Percentiles rank a stretch among this genome's conserved stretches.
These are phyloP conservation scores for Apiotrichum akiyoshidainum DNA, from an alignment of 1,284 basidiomycete species.

Conservation along the genomic window DNA sequence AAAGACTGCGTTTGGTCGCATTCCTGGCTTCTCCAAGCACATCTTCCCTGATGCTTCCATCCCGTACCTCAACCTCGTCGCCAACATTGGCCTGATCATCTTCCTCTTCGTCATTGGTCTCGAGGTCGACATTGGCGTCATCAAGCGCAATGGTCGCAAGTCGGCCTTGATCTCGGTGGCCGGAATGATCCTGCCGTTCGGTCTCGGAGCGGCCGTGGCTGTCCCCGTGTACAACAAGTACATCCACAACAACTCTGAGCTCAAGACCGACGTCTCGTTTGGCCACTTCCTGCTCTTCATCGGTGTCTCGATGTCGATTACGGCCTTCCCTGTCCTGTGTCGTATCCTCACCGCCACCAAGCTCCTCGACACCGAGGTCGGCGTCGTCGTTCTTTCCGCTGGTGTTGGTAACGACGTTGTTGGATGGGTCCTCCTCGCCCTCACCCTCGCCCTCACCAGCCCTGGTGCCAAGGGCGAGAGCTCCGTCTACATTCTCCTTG, in stretches of 20 bases:
- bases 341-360: constrained; percentile 61
- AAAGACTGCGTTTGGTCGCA: constrained; percentile 64
- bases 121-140: constrained; percentile 76
- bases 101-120: constrained; percentile 91
- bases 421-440: constrained; percentile 65
- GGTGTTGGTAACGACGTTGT: constrained; percentile 86
- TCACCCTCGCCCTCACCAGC: constrained; percentile 78
- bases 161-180: constrained; percentile 60
- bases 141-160: constrained; percentile 70
- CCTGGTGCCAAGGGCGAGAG: constrained; percentile 60
- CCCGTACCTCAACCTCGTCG: constrained; percentile 77
- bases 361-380: constrained; percentile 87
- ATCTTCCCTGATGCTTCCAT: constrained; percentile 73
- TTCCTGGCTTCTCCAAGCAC: constrained; percentile 74
- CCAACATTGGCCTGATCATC: constrained; percentile 89
- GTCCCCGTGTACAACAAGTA: constrained; percentile 67
- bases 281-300: constrained; percentile 92
- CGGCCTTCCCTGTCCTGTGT: constrained; percentile 89
- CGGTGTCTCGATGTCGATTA: constrained; percentile 85
- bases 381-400: constrained; percentile 86
- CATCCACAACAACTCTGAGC: constrained; percentile 56
- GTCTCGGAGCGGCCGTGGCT: constrained; percentile 75
- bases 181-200: constrained; percentile 76
- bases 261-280: constrained; percentile 62
- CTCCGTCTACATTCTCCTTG: constrained; percentile 77